phyloP scores from a whole-genome alignment of 179 eudicot genomes.

The Heliamphora pulchella region DNA sequence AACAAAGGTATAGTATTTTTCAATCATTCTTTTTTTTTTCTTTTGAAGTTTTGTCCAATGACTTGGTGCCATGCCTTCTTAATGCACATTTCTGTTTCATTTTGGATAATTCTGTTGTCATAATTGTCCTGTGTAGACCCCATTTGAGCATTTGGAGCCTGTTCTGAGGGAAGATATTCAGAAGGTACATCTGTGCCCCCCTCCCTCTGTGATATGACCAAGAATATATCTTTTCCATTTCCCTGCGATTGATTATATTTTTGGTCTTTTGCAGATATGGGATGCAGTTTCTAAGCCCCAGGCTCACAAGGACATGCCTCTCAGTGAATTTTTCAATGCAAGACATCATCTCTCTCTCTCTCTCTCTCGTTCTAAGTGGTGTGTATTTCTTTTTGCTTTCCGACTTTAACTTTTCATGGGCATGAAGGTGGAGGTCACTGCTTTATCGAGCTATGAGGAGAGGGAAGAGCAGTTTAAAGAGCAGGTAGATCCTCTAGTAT shows the following conservation, averaged over 20 bases:
- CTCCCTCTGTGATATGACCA: not conserved
- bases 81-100: not conserved
- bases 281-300: constrained; percentile 30
- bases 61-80: not conserved
- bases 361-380: not conserved
- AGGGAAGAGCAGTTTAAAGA: constrained; percentile 30
- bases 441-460: constrained; percentile 30
- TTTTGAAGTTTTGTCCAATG: not conserved
- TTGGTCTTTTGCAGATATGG: constrained; percentile 35
- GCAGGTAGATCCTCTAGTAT: constrained; percentile 19
- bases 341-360: constrained; percentile 14
- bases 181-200: constrained; percentile 16
- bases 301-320: constrained; percentile 29
- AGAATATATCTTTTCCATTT: not conserved
- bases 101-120: constrained; percentile 5
- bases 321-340: constrained; percentile 34
- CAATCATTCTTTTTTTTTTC: not conserved
- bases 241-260: not conserved
- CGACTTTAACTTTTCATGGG: not conserved
- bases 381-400: not conserved
- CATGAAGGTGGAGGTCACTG: constrained; percentile 26
- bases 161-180: constrained; percentile 28
- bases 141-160: constrained; percentile 27
- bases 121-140: constrained; percentile 23
- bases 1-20: constrained; percentile 23